Evolutionary conservation across 192 early-diverging fungal species (phyloP), one percentile per base, ranked within the genome.

Genomic region (Coemansia sp.): DNA sequence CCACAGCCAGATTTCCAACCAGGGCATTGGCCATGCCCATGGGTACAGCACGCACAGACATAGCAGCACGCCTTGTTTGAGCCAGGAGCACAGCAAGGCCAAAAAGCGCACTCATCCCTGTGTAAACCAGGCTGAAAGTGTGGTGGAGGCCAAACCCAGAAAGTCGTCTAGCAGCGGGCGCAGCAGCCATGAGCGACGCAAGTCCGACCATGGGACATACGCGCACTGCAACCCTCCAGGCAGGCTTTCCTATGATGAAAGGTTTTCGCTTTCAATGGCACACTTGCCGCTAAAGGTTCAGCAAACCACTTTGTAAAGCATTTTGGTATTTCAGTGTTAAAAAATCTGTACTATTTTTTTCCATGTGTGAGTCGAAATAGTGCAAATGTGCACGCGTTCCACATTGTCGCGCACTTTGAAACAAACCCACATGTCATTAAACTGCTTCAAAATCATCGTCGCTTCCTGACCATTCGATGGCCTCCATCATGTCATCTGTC

Each of bases 391-490:
- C 23, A 26, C 23, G 23, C 23, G 23, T 26, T 26, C 23, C 23
- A 26, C 23, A 4, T 26, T 26, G 4, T 26, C 23, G 23, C 23
- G 23, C 23, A 26, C 23, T 4, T 26, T 26, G 23, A 26, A 26
- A 26, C 23, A 26, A 26, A 1, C 23, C 23, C 23, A 26, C 23
- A 26, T 26, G 12, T 47, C 21, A 13, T 31, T 68, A 72, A 15
- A 79, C 15, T 0, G 53, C 52, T 40, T 62, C 66, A 55, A 79
- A 73, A 35, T 60, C 65, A 33, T 54, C 69, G 15, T 63, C 66
- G 31, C 87, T 86, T 19, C 81, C 84, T 18, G 83, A 84, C 91
- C 89, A 91, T 54, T 90, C 90, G 65, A 88, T 82, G 57, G 86
- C 84, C 3, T 64, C 81, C 8, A 88, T n/a, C 7, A 83, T 72